Evolutionary conservation across 352 stramenopile species (phyloP).

Genomic region (Phytophthora chlamydospora): DNA sequence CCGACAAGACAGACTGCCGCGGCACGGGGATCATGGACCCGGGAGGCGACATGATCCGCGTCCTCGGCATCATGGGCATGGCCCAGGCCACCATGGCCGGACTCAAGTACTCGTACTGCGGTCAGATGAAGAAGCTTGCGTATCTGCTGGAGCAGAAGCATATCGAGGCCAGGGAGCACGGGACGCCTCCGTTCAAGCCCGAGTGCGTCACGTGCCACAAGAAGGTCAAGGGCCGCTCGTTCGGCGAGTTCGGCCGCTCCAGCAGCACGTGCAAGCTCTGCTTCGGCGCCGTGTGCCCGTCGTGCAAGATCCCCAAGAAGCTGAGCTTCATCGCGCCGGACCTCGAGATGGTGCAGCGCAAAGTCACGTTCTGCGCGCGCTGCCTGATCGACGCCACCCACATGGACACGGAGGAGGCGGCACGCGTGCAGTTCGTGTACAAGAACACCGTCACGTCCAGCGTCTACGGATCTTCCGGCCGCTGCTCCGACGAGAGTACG

Average conservation of each 20-base stretch:
- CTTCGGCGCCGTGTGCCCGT: slow-evolving; percentile 25
- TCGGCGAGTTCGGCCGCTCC: slow-evolving; percentile 20
- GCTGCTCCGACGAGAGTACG: slow-evolving; percentile 22
- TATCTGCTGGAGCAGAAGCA: slow-evolving; percentile 25
- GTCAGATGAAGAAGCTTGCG: slow-evolving; percentile 33
- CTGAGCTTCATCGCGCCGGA: slow-evolving; percentile 33
- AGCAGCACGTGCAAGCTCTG: slow-evolving; percentile 31
- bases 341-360: slow-evolving; percentile 33
- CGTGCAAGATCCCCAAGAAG: slow-evolving; percentile 34
- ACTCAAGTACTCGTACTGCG: slow-evolving; percentile 36
- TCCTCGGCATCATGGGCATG: slow-evolving; percentile 27
- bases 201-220: slow-evolving; percentile 32
- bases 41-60: slow-evolving; percentile 25
- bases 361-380: slow-evolving; percentile 35
- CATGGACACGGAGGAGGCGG: slow-evolving; percentile 31
- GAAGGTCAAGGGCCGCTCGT: slow-evolving; percentile 15
- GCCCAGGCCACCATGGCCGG: slow-evolving; percentile 26
- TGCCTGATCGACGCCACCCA: slow-evolving; percentile 36
- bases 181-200: slow-evolving; percentile 5
- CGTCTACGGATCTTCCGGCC: slow-evolving; percentile 19
- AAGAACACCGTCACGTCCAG: slow-evolving; percentile 21
- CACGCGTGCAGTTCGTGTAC: slow-evolving; percentile 30
- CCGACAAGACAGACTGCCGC: slow-evolving; percentile 25
- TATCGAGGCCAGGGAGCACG: slow-evolving; percentile 14
- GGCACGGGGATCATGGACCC: slow-evolving; percentile 35